Base-by-base conservation (phyloP, 495 filamentous ascomycete species). In the Zalerion maritima region DNA sequence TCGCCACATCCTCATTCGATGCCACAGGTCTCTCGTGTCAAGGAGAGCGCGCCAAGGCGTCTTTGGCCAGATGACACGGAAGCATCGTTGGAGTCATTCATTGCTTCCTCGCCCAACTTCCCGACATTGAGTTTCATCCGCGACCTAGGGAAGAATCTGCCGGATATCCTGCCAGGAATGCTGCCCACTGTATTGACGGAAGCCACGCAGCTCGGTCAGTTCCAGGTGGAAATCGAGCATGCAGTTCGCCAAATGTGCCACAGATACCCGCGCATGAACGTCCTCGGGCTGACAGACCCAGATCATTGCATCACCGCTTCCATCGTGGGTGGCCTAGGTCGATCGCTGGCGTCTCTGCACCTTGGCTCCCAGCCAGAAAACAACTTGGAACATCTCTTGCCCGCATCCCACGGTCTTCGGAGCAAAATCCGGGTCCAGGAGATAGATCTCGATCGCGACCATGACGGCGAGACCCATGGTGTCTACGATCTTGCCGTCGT, bases 191-290 rank as follows among this genome's bases (percentile, higher is more conserved):
- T 54, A 8, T 28, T 54, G n/a, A 25, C 46, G 2, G 47, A 55
- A 27, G 50, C 49, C 4, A 34, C 40, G 6, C 34, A 53, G 15
- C 29, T 56, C 10, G 25, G 33, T 3, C 28, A 15, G 3, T 55
- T 54, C 25, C 47, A 54, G 21, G 33, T 32, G 4, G 50, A 59
- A 16, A 17, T 62, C 3, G 45, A 50, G 8, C 45, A 52, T 2
- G 42, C 60, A 6, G 43, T 45, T 12, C 35, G 36, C 21, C 59
- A 64, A 35, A 54, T 62, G 10, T 37, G 40, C 1, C 58, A 64
- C 46, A 47, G 50, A 20, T 55, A 57, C 17, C 46, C 59, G 5
- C 38, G 32, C 5, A 58, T 60, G 55, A 47, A 53, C n/a, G 50
- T 64, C 17, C 45, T 64, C 6, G 46, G 42, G 0, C 24, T 63